phyloP scores from a whole-genome alignment of 2,329 filamentous ascomycete genomes.

The Phialophora verrucosa region DNA sequence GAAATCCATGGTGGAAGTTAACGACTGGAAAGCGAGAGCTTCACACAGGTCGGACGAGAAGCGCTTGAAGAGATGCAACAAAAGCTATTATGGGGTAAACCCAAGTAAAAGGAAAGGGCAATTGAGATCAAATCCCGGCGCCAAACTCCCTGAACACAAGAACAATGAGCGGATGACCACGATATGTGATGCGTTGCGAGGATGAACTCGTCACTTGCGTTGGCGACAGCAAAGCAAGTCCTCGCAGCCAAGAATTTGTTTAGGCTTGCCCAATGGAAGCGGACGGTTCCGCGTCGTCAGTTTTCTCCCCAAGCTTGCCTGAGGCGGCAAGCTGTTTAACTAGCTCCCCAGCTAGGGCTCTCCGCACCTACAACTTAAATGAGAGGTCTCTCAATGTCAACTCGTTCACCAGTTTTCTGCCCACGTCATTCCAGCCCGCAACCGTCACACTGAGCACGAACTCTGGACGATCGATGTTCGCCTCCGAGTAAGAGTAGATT shows the following conservation, averaged over 20 bases:
- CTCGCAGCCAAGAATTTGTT: conserved; percentile 5
- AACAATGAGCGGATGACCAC: conserved; percentile 6
- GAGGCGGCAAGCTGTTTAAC: background rate
- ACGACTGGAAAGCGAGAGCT: background rate
- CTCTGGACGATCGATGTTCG: background rate
- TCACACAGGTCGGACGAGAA: background rate
- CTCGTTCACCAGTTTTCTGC: background rate
- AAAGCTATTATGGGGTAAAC: background rate
- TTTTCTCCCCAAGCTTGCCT: background rate
- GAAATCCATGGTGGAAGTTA: conserved; percentile 22
- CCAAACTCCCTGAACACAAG: conserved; percentile 8
- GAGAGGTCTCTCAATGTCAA: conserved; percentile 13
- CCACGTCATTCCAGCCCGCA: conserved; percentile 5
- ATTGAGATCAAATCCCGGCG: conserved; percentile 2
- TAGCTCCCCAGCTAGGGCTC: background rate
- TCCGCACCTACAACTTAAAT: conserved; percentile 17
- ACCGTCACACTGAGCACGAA: background rate
- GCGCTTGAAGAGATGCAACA: background rate
- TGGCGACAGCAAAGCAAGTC: background rate
- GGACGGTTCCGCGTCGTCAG: background rate
- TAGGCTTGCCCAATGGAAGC: conserved; percentile 6
- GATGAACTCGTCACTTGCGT: background rate
- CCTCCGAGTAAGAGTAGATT: background rate
- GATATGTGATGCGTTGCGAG: conserved; percentile 4
- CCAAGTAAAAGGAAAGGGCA: background rate